phyloP scores from a whole-genome alignment of 352 stramenopile species.

The Thalassiosira sp. region DNA sequence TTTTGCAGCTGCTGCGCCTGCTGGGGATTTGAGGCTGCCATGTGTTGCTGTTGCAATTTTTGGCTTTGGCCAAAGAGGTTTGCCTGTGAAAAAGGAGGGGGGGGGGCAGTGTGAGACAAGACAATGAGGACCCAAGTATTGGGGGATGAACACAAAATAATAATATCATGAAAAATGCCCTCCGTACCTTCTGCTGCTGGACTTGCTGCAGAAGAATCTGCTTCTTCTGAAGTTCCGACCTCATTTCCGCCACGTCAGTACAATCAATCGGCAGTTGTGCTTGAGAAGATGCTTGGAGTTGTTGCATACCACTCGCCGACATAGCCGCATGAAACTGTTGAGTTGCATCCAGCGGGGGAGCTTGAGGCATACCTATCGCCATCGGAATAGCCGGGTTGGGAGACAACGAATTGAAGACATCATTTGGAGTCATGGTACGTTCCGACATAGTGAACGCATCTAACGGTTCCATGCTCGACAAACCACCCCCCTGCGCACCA shows the following conservation, averaged over 20 bases:
- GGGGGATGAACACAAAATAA: too few species aligned
- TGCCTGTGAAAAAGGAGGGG: slow-evolving; percentile 19
- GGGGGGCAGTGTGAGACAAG: neutral
- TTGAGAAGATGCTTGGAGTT: neutral
- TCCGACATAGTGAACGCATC: slow-evolving; percentile 2
- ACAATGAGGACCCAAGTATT: too few species aligned
- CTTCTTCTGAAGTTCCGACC: slow-evolving; percentile 61
- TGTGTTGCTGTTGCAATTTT: slow-evolving; percentile 59
- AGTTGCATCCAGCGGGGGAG: neutral
- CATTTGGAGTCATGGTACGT: neutral
- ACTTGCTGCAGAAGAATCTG: slow-evolving; percentile 64
- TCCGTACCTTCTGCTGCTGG: slow-evolving; percentile 63
- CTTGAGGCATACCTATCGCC: neutral
- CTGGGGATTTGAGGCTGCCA: slow-evolving; percentile 32
- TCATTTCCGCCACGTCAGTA: neutral
- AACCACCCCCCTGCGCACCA: neutral
- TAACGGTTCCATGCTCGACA: slow-evolving; percentile 9
- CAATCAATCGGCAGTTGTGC: too few species aligned
- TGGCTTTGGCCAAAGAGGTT: slow-evolving; percentile 63
- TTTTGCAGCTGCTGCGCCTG: slow-evolving; percentile 65
- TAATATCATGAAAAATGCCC: too few species aligned
- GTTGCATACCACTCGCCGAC: neutral
- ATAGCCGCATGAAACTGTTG: too few species aligned
- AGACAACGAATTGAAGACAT: neutral
- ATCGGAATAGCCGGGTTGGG: neutral